Evolutionary conservation across 2,329 filamentous ascomycete genomes (phyloP), one percentile per base, ranked within the genome.

Genomic region (Apiospora saccharicola): DNA sequence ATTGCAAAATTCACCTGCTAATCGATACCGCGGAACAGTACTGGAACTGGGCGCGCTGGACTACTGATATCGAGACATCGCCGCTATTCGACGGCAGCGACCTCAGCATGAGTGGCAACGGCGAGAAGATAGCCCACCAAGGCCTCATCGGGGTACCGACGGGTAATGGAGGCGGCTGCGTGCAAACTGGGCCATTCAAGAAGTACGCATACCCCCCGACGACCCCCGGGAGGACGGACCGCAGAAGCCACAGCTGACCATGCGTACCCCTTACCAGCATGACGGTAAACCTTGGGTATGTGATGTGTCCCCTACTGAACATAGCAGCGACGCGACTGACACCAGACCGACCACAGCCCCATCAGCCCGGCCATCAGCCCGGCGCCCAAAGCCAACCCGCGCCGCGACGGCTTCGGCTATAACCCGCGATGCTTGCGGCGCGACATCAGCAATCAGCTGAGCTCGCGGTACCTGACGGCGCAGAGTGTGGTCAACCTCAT

Each of bases 61-160:
- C 83, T 12, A 72, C 78, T 4, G 82, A 86, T 53, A 79, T 81
- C 0, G 74, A 76, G 64, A 81, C 83, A 71, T 86, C 85, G 0
- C 84, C 85, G 19, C 77, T 87, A 49, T 87, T 89, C 73, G 85
- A 86, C 72, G 87, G 87, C 70, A 83, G 83, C 71, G 81, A 79
- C 14, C 83, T 82, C 67, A 82, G 80, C 64, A 78, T 86, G 83
- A 82, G 80, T 12, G 83, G 85, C 4, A 82, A 86, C 57, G 85
- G 85, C 16, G 74, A 75, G 70, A 74, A 75, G 44, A 73, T 69
- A 10, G 46, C 68, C 13, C 75, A 76, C 47, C 53, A 70, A n/a
- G 72, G 72, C 1, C 26, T 67, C 26, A 30, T 30, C 26, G 24
- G 44, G 19, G 44, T 47, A 0, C 75, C 75, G 0, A 69, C 71